These are phyloP conservation scores for Pneumocystis oryctolagi DNA, from an alignment of 1,139 yeast species.

Conservation along the genomic window DNA sequence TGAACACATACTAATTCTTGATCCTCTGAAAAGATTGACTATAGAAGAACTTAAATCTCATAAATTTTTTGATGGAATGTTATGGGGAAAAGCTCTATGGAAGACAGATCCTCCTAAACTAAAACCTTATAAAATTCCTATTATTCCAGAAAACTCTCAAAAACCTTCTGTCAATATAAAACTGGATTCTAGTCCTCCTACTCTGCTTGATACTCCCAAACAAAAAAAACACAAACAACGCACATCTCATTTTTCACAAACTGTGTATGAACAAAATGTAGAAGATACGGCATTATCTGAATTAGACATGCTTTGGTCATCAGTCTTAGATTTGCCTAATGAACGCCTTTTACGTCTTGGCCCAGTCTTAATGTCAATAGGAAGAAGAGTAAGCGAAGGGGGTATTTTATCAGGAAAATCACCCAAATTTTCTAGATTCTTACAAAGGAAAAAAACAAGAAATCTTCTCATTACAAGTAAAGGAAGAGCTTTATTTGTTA, in stretches of 20 bases:
- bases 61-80: constrained; percentile 50
- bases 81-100: constrained; percentile 60
- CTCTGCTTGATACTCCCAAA: constrained; percentile 17
- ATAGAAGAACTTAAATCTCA: constrained; percentile 55
- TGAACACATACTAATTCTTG: constrained; percentile 46
- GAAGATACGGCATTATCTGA: constrained; percentile 13
- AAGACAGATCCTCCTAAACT: constrained; percentile 53
- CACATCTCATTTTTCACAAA: constrained; percentile 19
- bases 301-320: constrained; percentile 15
- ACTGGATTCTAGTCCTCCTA: constrained; percentile 16
- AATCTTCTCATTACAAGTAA: constrained; percentile 8
- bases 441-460: constrained; percentile 9
- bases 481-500: constrained; percentile 10
- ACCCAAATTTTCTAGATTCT: constrained; percentile 4
- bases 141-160: constrained; percentile 16
- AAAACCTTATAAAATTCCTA: constrained; percentile 48
- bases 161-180: constrained; percentile 33
- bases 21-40: constrained; percentile 54
- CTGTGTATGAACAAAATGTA: constrained; percentile 15
- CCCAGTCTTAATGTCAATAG: constrained; percentile 6
- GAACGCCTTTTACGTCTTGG: constrained; percentile 14
- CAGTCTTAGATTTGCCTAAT: constrained; percentile 21
- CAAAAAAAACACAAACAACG: constrained; percentile 16
- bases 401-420: background rate
- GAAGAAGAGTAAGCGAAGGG: background rate